Conservation (phyloP, 768 basidiomycete genomes). For the Psilocybe sp. region DNA sequence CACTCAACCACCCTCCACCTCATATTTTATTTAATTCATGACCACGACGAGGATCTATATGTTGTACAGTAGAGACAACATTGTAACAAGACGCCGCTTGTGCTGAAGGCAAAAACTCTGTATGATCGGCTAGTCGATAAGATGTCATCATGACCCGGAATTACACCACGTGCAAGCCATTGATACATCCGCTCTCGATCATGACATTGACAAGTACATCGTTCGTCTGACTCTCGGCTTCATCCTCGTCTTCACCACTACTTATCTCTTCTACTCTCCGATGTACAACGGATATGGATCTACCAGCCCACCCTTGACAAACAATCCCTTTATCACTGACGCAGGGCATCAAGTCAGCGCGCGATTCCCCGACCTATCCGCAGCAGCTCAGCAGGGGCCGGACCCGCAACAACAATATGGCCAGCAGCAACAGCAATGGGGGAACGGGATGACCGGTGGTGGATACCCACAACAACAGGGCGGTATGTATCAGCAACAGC, state of each 20-base stretch:
- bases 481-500: conserved; percentile 34
- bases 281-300: conserved; percentile 45
- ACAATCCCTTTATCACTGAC: conserved; percentile 65
- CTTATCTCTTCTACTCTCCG: conserved; percentile 3
- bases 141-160: no score
- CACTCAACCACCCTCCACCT: neutral
- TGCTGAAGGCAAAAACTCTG: no score
- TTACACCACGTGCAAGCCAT: neutral
- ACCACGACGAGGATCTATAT: no score
- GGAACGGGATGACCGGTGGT: conserved; percentile 6
- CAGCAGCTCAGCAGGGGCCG: conserved; percentile 24
- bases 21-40: neutral
- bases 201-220: neutral
- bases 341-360: conserved; percentile 43
- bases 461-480: conserved; percentile 36
- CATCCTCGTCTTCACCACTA: neutral
- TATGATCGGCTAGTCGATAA: no score
- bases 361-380: conserved; percentile 66
- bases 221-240: neutral
- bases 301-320: conserved; percentile 39
- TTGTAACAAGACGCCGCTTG: no score
- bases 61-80: no score
- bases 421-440: conserved; percentile 11
- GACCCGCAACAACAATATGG: conserved; percentile 17
- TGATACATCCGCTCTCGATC: neutral